Base-by-base conservation (phyloP, 169 alveolate genomes). In the Eimeria brunetti region DNA sequence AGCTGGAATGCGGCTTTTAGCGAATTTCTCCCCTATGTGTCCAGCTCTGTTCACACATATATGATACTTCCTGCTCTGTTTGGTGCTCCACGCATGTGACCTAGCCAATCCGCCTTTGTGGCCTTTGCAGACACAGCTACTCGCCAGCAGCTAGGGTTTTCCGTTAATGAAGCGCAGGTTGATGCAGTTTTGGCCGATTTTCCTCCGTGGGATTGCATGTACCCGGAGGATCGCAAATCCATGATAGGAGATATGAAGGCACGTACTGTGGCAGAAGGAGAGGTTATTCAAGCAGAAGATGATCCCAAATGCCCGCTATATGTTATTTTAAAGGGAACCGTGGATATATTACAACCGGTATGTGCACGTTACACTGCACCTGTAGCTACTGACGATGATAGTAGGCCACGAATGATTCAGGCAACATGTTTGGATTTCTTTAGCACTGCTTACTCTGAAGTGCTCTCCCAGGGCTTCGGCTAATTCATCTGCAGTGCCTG, bases 261-360 rank as follows among this genome's bases (percentile, higher is more conserved):
- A 30, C 64, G 78, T 30, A 62, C 83, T n/a, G 89, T 81, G 30
- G 71, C 53, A 14, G 38, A 62, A 14, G 96, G 67, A 18, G 81
- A 84, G 56, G 51, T 76, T 16, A 83, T 93, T 83, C 96, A 93
- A 41, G 89, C 69, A 73, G 96, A 88, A 60, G 80, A 81, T 4
- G 96, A 93, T 38, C 78, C 44, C 62, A 58, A 22, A n/a, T 93
- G 96, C 75, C 96, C 96, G 9, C 83, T 93, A 36, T 93, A 83
- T 53, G 64, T 93, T 78, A 33, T 93, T 69, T 44, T 84, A 16
- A 67, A 46, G 30, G 96, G 96, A 30, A 67, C 89, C 20, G 93
- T 93, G 24, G 73, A 84, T 58, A 88, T 93, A 14, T 51, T 93
- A 33, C 64, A 51, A 53, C 96, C 96, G 64, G 96, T 93, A 93